Evolutionary conservation across 768 basidiomycete genomes (phyloP), one percentile per base, ranked within the genome.

Genomic region (Tulasnella sp.): DNA sequence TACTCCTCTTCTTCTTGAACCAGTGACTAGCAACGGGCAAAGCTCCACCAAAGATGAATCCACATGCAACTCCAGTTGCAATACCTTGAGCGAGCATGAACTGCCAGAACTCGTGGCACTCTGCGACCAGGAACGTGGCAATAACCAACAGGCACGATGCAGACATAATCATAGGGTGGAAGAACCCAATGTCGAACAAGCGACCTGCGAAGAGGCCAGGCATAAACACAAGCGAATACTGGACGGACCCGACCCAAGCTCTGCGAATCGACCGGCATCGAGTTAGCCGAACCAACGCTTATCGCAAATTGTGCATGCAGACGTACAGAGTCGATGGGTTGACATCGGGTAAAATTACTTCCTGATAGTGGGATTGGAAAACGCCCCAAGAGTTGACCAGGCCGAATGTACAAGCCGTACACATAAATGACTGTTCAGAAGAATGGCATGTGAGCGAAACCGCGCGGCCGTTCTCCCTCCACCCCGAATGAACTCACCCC

Each of bases 21-120:
- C 93, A 95, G 84, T 94, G 93, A 0, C 92, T 89, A 1, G 93
- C 84, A 42, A 92, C 86, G 0, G 90, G 89, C 5, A 90, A 85
- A 2, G 90, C 88, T 0, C 92, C 91, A 4, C 91, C 90, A 74
- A 92, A 93, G 11, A 94, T 87, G 11, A 91, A 85, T 2, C 93
- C 93, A 44, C 87, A 87, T 14, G 88, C 88, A 80, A 93, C 91
- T 31, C 94, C 94, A 18, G 91, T 85, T 0, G 89, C 89, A 50
- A 94, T 83, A 0, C 94, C 94, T 84, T 95, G 94, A 81, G 90
- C 93, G 0, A 95, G 88, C 34, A 95, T 83, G 82, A 94, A 92
- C 8, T 95, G 93, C 94, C 94, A 95, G 83, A 91, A 95, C 80
- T 88, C 81, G 16, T 86, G 92, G 83, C 94, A 95, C 86, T 94